A percentile compares a stretch with the other conserved stretches of the same genome.
Evolutionary conservation across 2,329 filamentous ascomycete species (phyloP).

Genomic region (Zelopaecilomyces penicillatus): DNA sequence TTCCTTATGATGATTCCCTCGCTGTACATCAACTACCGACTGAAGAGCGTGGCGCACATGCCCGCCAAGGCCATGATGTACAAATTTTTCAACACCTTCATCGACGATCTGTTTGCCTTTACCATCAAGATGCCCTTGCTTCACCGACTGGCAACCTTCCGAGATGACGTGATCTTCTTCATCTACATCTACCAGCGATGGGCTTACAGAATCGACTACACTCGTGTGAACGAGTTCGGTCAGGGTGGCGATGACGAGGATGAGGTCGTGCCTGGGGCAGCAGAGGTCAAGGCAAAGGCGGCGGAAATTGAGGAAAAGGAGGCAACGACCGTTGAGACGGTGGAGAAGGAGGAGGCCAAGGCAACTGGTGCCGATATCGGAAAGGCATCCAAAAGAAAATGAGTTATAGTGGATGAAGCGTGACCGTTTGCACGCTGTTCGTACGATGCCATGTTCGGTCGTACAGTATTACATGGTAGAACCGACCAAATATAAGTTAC

Average conservation of each 20-base stretch:
- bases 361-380: slow-evolving; percentile 42
- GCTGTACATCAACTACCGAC: slow-evolving; percentile 97
- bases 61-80: slow-evolving; percentile 93
- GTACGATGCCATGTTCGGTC: neutral
- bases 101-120: slow-evolving; percentile 96
- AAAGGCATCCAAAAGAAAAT: slow-evolving; percentile 36
- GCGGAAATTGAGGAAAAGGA: slow-evolving; percentile 23
- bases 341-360: slow-evolving; percentile 26
- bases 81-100: slow-evolving; percentile 98
- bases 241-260: slow-evolving; percentile 92
- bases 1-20: slow-evolving; percentile 99
- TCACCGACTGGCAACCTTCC: slow-evolving; percentile 82
- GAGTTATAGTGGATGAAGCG: slow-evolving; percentile 5
- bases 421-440: neutral
- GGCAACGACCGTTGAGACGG: slow-evolving; percentile 26
- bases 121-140: slow-evolving; percentile 98
- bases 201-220: slow-evolving; percentile 87
- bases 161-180: slow-evolving; percentile 98
- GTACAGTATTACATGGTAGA: too few species aligned
- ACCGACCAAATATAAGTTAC: too few species aligned
- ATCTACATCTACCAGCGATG: slow-evolving; percentile 92
- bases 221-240: slow-evolving; percentile 92
- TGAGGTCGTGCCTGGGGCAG: slow-evolving; percentile 34
- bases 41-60: slow-evolving; percentile 96
- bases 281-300: slow-evolving; percentile 30